Evolutionary conservation across 2,329 filamentous ascomycete genomes (phyloP).

Genomic region (Cadophora gregata): DNA sequence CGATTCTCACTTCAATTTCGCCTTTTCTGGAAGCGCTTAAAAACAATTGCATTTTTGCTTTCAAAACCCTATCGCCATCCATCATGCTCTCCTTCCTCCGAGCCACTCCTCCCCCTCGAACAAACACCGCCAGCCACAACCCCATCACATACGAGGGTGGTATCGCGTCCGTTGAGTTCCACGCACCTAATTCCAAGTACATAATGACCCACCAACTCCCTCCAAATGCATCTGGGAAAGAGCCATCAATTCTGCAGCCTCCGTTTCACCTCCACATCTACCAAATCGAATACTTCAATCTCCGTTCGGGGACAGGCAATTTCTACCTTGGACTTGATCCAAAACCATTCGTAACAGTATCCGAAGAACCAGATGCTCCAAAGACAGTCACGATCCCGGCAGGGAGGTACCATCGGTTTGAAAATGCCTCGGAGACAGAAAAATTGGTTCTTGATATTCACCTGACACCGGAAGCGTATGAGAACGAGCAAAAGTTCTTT

Average conservation of each 20-base stretch:
- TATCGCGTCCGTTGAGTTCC: conserved; percentile 22
- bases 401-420: conserved; percentile 26
- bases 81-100: conserved; percentile 25
- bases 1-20: not conserved
- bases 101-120: conserved; percentile 10
- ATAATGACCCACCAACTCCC: conserved; percentile 24
- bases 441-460: conserved; percentile 22
- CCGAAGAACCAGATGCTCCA: conserved; percentile 1
- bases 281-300: conserved; percentile 25
- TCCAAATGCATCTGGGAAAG: not conserved
- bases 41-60: not conserved
- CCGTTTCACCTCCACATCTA: conserved; percentile 24
- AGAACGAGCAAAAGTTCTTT: conserved; percentile 27
- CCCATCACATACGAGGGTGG: conserved; percentile 24
- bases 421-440: conserved; percentile 27
- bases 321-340: conserved; percentile 25
- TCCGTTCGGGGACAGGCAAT: conserved; percentile 19
- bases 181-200: conserved; percentile 16
- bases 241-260: conserved; percentile 19
- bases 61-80: not conserved
- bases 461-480: conserved; percentile 8
- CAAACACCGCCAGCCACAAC: conserved; percentile 19
- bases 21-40: not conserved
- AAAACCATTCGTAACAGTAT: conserved; percentile 16
- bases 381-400: conserved; percentile 13